Evolutionary conservation across 768 basidiomycete genomes (phyloP), one percentile per base, ranked within the genome.

Genomic region (Suillus subaureus): DNA sequence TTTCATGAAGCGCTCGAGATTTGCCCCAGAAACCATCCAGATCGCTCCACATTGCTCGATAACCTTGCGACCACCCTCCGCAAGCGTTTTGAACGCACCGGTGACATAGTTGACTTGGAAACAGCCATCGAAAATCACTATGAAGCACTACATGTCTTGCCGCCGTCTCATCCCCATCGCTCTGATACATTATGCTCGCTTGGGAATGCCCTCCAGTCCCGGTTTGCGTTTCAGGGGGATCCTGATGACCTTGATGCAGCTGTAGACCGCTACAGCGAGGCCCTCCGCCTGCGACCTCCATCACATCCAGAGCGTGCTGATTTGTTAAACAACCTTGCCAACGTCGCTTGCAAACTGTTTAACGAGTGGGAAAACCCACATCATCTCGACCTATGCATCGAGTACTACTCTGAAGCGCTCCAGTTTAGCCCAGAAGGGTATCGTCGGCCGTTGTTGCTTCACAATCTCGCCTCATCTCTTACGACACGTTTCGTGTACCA

Each of bases 331-430:
- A 70, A 69, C 61, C 63, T 72, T 35, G 70, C 66, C 23, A 62
- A 55, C 39, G 23, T 56, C 74, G 70, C 42, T 70, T 71, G 40
- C 55, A 66, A 43, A 55, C 73, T 77, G 31, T 79, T 77, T 49
- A 67, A 69, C 28, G 68, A 69, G 61, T 43, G 62, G 40, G 57
- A 61, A 11, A 67, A 74, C 58, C 67, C 70, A 4, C 68, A 69
- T 23, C 69, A 74, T 68, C 72, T 78, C 52, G 67, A 70, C 31
- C 65, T 58, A 11, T 70, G 70, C 28, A 75, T 78, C 1, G 65
- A 71, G 39, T 62, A 69, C 55, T 70, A 76, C 57, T 69, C 69
- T 4, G 72, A 77, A 62, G 76, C 73, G 16, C 69, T 78, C 12
- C 33, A 61, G 3, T 65, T 63, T 54, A 66, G 64, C 18, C 70